A percentile compares a stretch with the other conserved stretches of the same genome.
Conservation (phyloP, 2,329 filamentous ascomycete species). For the Myriosclerotinia curreyana region DNA sequence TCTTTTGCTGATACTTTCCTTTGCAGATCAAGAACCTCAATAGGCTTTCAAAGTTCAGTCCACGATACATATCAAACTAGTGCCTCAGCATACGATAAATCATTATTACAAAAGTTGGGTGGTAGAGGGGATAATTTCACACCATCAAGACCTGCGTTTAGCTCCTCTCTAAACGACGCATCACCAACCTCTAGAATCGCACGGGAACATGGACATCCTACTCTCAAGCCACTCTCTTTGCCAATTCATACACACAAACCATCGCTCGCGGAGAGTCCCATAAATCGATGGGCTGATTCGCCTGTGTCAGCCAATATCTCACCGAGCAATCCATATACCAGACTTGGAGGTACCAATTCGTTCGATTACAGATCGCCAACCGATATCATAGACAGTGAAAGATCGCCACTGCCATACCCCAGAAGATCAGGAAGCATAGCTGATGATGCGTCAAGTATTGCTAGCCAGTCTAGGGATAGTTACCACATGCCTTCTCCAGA, state of each 20-base stretch:
- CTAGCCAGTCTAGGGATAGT: slow-evolving; percentile 54
- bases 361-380: slow-evolving; percentile 37
- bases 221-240: slow-evolving; percentile 40
- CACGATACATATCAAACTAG: slow-evolving; percentile 39
- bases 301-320: slow-evolving; percentile 36
- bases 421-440: slow-evolving; percentile 46
- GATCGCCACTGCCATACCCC: slow-evolving; percentile 35
- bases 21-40: slow-evolving; percentile 30
- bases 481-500: slow-evolving; percentile 50
- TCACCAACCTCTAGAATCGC: slow-evolving; percentile 39
- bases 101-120: slow-evolving; percentile 40
- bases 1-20: slow-evolving; percentile 21
- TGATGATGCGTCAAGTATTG: slow-evolving; percentile 51
- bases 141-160: slow-evolving; percentile 37
- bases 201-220: slow-evolving; percentile 35
- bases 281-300: slow-evolving; percentile 37
- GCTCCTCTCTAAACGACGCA: slow-evolving; percentile 37
- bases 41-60: slow-evolving; percentile 39
- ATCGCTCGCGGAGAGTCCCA: slow-evolving; percentile 35
- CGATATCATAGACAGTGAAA: slow-evolving; percentile 36
- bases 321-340: slow-evolving; percentile 33
- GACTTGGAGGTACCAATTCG: slow-evolving; percentile 29
- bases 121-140: slow-evolving; percentile 38
- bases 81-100: slow-evolving; percentile 42
- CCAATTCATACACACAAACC: slow-evolving; percentile 36